These are phyloP conservation scores for Leucosporidium scottii DNA, from an alignment of 768 basidiomycete genomes.

Conservation along the genomic window DNA sequence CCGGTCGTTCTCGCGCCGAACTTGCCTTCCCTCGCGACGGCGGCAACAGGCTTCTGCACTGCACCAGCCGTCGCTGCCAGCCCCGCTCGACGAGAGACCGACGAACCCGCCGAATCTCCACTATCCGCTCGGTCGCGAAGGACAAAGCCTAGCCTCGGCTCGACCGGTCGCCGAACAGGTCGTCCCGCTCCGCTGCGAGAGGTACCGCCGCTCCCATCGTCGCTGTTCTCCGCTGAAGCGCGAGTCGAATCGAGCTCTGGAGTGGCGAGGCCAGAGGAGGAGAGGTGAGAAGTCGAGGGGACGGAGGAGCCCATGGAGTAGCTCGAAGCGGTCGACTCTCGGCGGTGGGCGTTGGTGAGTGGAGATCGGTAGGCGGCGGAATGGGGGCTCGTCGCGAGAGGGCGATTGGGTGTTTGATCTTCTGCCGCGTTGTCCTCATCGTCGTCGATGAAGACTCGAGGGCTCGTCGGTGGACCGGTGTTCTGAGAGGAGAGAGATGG, in stretches of 20 bases:
- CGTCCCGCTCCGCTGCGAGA: too few species aligned
- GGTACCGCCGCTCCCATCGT: background rate
- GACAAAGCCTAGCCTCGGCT: background rate
- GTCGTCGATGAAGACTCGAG: conserved; percentile 8
- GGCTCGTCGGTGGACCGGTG: background rate
- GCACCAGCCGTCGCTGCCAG: background rate
- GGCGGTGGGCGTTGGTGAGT: background rate
- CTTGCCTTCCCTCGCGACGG: background rate
- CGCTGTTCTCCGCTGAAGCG: background rate
- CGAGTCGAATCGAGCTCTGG: background rate
- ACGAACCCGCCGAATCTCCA: background rate
- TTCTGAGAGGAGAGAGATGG: background rate
- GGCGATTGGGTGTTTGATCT: background rate
- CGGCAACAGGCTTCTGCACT: background rate
- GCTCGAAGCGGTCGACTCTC: background rate
- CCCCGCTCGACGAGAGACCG: background rate
- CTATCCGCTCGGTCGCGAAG: background rate
- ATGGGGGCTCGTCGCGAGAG: background rate
- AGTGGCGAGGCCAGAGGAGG: background rate
- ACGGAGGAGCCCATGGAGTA: background rate
- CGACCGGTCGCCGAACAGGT: too few species aligned
- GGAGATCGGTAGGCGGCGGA: background rate
- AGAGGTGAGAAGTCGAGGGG: background rate
- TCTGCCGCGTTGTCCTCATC: background rate
- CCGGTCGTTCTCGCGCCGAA: background rate